A percentile compares a stretch with the other conserved stretches of the same genome.
Conservation (phyloP, 2,329 filamentous ascomycete genomes). For the Mollisia scopiformis region DNA sequence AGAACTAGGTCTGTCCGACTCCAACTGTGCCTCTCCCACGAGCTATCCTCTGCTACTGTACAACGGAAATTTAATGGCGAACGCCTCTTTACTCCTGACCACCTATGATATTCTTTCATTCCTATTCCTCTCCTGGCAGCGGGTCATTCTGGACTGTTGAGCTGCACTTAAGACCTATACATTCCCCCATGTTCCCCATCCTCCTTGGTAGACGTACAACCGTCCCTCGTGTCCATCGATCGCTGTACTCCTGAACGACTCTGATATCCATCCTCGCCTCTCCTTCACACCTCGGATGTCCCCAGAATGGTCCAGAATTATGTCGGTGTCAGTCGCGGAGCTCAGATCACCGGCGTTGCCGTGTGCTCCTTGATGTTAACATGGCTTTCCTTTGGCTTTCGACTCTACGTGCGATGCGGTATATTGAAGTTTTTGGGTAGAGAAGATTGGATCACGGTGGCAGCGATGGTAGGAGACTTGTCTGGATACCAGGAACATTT, state of each 20-base stretch:
- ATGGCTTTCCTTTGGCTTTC: slow-evolving; percentile 34
- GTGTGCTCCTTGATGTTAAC: slow-evolving; percentile 41
- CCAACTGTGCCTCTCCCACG: no score
- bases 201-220: not conserved
- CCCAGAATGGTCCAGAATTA: not conserved
- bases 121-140: not conserved
- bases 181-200: not conserved
- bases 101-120: not conserved
- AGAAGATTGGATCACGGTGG: slow-evolving; percentile 36
- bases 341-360: slow-evolving; percentile 33
- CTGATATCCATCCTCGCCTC: not conserved
- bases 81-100: not conserved
- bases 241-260: not conserved
- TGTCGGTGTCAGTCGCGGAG: slow-evolving; percentile 14
- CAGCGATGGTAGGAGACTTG: slow-evolving; percentile 26
- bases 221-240: not conserved
- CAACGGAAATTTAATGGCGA: not conserved
- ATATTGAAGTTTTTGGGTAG: slow-evolving; percentile 35
- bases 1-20: not conserved
- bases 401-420: slow-evolving; percentile 33
- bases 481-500: not conserved
- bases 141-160: not conserved
- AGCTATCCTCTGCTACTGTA: not conserved
- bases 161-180: not conserved
- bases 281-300: not conserved